phyloP scores from a whole-genome alignment of 1,139 yeast genomes.

The Yamadazyma diospyri region DNA sequence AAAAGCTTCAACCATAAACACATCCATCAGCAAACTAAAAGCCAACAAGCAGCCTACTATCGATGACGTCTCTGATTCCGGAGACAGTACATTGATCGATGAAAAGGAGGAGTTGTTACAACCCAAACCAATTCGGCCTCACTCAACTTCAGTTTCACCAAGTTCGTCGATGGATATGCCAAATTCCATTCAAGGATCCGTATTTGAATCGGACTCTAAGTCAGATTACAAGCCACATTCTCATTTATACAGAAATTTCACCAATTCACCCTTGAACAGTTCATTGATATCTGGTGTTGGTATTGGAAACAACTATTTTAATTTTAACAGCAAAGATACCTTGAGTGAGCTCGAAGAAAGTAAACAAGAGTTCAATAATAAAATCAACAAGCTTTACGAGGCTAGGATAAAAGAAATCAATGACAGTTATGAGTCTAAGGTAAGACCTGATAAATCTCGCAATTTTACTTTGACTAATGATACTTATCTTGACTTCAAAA shows the following conservation, averaged over 20 bases:
- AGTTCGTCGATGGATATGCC: neutral
- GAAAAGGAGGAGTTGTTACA: slow-evolving; percentile 22
- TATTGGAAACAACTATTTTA: slow-evolving; percentile 34
- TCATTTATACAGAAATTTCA: slow-evolving; percentile 16
- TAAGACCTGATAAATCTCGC: slow-evolving; percentile 1
- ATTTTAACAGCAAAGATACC: slow-evolving; percentile 24
- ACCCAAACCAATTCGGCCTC: slow-evolving; percentile 19
- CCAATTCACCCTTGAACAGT: slow-evolving; percentile 15
- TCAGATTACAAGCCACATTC: slow-evolving; percentile 10
- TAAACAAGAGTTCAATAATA: slow-evolving; percentile 9
- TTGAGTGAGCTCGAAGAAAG: slow-evolving; percentile 10
- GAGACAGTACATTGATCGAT: slow-evolving; percentile 11
- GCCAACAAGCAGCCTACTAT: neutral
- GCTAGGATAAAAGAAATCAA: slow-evolving; percentile 12
- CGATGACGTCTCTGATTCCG: slow-evolving; percentile 7
- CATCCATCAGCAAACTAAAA: slow-evolving; percentile 1
- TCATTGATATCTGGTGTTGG: slow-evolving; percentile 29
- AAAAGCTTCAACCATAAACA: slow-evolving; percentile 7
- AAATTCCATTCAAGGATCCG: neutral
- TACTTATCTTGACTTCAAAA: slow-evolving; percentile 33
- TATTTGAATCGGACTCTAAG: neutral
- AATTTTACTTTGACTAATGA: slow-evolving; percentile 3
- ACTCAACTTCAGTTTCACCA: slow-evolving; percentile 8
- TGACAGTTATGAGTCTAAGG: slow-evolving; percentile 19
- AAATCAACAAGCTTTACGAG: slow-evolving; percentile 8